These are phyloP conservation scores for Ophiostoma tasmaniense DNA, from an alignment of 2,329 filamentous ascomycete species.

Conservation along the genomic window DNA sequence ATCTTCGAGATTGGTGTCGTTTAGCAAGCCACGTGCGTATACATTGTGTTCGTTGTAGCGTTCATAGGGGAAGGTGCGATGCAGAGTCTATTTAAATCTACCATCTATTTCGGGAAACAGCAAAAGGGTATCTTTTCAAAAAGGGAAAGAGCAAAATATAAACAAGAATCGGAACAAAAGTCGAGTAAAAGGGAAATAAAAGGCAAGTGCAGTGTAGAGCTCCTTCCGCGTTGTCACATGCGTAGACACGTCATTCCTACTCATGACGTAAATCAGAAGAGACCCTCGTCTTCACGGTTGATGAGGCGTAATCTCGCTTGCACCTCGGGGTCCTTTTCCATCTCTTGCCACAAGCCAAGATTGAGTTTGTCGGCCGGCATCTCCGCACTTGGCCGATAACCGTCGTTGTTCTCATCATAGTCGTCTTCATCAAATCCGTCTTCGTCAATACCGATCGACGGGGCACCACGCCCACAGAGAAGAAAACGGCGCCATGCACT, in stretches of 20 bases:
- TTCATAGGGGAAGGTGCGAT: background rate
- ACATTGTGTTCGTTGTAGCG: background rate
- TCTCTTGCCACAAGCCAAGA: conserved; percentile 49
- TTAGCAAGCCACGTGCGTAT: background rate
- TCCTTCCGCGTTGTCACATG: background rate
- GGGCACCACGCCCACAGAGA: conserved; percentile 11
- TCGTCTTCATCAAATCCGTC: conserved; percentile 15
- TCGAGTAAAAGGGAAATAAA: background rate
- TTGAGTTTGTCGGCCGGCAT: conserved; percentile 41
- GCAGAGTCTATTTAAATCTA: background rate
- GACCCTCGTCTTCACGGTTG: conserved; percentile 28
- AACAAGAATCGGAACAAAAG: background rate
- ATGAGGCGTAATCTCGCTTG: conserved; percentile 35
- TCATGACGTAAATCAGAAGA: conserved; percentile 15
- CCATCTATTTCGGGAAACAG: conserved; percentile 1
- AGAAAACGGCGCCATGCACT: conserved; percentile 18
- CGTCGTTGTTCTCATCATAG: conserved; percentile 16
- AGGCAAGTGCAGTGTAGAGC: background rate
- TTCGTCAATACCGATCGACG: conserved; percentile 11
- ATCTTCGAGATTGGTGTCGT: background rate
- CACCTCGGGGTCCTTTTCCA: conserved; percentile 44
- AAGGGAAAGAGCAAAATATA: conserved; percentile 2
- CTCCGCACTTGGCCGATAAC: conserved; percentile 16
- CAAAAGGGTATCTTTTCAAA: conserved; percentile 7
- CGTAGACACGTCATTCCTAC: background rate